These are phyloP conservation scores for Ascochyta pisi DNA, from an alignment of 2,329 filamentous ascomycete species.

Conservation along the genomic window DNA sequence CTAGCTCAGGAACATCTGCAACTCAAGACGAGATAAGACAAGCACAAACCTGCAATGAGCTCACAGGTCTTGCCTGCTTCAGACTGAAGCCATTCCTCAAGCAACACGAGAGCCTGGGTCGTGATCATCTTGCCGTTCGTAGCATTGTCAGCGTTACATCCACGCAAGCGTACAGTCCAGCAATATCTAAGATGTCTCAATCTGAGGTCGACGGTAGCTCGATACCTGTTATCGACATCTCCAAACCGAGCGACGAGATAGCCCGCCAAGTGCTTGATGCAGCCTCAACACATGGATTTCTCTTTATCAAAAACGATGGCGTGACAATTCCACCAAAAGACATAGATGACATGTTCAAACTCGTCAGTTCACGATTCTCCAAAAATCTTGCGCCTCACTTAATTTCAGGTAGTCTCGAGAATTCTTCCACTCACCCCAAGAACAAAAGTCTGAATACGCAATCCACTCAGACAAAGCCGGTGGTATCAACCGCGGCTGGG, in stretches of 20 bases:
- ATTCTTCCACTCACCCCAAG: slow-evolving; percentile 73
- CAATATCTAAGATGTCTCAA: slow-evolving; percentile 23
- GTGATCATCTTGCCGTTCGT: too few relatives aligned
- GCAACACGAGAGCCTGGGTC: too few relatives aligned
- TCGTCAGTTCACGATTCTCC: slow-evolving; percentile 60
- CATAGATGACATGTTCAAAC: slow-evolving; percentile 73
- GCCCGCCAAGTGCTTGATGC: slow-evolving; percentile 76
- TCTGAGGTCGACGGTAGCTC: slow-evolving; percentile 10
- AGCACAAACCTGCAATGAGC: not conserved
- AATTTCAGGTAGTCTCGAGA: slow-evolving; percentile 63
- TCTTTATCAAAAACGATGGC: slow-evolving; percentile 82
- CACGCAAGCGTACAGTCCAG: not conserved
- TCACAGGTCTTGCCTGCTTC: slow-evolving; percentile 1
- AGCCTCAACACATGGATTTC: slow-evolving; percentile 82
- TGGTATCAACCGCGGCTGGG: slow-evolving; percentile 83
- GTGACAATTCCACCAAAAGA: slow-evolving; percentile 70
- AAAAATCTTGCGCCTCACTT: not conserved
- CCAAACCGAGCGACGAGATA: slow-evolving; percentile 64
- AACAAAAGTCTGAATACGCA: slow-evolving; percentile 76
- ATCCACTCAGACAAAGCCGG: slow-evolving; percentile 68
- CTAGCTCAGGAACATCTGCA: slow-evolving; percentile 10
- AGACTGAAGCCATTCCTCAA: not conserved
- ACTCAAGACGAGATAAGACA: slow-evolving; percentile 4
- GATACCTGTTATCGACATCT: slow-evolving; percentile 87
- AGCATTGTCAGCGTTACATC: too few relatives aligned